Evolutionary conservation across 31 red algal genomes (phyloP), one percentile per base, ranked within the genome.

Genomic region (Bonnemaisonia californica): DNA sequence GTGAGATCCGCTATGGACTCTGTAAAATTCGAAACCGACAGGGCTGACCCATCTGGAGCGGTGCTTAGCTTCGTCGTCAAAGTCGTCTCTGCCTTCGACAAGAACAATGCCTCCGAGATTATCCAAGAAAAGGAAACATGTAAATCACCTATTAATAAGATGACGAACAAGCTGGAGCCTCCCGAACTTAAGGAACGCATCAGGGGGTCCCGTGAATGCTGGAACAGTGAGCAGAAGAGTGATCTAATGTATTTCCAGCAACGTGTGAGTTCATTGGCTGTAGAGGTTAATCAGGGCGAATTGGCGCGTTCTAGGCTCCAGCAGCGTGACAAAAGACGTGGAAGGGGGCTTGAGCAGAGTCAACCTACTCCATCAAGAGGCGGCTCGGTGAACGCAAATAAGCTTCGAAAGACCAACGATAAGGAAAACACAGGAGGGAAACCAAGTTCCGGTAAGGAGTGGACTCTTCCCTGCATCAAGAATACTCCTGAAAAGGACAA

Each of bases 51-150:
- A 23, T 11, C 21, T 29, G 61, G 27, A 65, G 61, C 61, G 11
- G 61, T 23, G 9, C 61, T 65, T 23, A 65, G 27, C 11, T 65
- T 30, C 26, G 27, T 65, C 26, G 61, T 65, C 21, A 55, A 55
- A 21, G 48, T 55, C 13, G 48, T 55, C 13, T 16, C 48, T 36
- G 54, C 54, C 35, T 56, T 41, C 30, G 58, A 80, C 56, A 80
- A 80, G 22, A 80, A 80, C 59, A 80, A 80, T 32, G 76, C 59
- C 40, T 80, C 76, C 22, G 76, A 80, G 22, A 41, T 80, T 27
- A 66, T 80, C 24, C 13, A 80, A 11, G 76, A 66, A 9, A 66
- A 65, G 24, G 76, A 80, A 11, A 80, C 22, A 27, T 62, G 29
- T n/a, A 80, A 80, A 19, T 63, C 29, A 12, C 76, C 66, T 11